Percentiles rank a stretch among this genome's conserved stretches.
Evolutionary conservation across 2,329 filamentous ascomycete genomes (phyloP).

Genomic region (Penicillium oxalicum): DNA sequence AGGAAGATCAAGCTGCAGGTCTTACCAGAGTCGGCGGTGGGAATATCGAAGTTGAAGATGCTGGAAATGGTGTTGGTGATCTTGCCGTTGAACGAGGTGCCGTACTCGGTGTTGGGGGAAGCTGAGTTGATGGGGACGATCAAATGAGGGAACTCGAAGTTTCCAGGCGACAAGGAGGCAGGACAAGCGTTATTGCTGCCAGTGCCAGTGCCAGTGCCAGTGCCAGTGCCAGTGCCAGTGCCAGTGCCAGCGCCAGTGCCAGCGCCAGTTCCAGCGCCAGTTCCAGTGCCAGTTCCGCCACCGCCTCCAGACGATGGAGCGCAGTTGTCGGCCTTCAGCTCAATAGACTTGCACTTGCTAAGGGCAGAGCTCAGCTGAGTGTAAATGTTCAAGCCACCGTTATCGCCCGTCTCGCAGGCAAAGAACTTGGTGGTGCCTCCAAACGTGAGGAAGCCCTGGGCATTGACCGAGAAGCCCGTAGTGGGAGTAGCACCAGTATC

Average conservation of each 20-base stretch:
- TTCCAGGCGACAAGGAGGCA: conserved; percentile 37
- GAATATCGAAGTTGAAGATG: conserved; percentile 66
- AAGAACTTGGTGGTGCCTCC: conserved; percentile 51
- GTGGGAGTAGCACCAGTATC: conserved; percentile 49
- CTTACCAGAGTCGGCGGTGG: conserved; percentile 47
- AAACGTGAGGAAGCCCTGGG: conserved; percentile 48
- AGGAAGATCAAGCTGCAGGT: conserved; percentile 62
- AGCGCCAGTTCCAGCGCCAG: too few species aligned
- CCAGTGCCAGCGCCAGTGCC: too few species aligned
- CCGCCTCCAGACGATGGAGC: background rate
- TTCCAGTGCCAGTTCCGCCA: too few species aligned
- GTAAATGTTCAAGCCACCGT: conserved; percentile 39
- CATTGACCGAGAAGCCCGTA: conserved; percentile 52
- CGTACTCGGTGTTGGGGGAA: conserved; percentile 48
- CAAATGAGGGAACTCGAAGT: conserved; percentile 55
- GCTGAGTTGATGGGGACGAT: conserved; percentile 56
- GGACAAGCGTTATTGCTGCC: conserved; percentile 33
- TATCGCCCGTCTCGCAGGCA: conserved; percentile 51
- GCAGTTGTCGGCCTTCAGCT: conserved; percentile 34
- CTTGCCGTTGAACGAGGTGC: conserved; percentile 52
- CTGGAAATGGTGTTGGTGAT: conserved; percentile 50
- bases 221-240: too few species aligned
- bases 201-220: background rate
- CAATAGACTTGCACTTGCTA: conserved; percentile 29
- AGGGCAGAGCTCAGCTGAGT: conserved; percentile 25